Base-by-base conservation (phyloP, 1,284 basidiomycete genomes). In the Rhizopogon parksii region DNA sequence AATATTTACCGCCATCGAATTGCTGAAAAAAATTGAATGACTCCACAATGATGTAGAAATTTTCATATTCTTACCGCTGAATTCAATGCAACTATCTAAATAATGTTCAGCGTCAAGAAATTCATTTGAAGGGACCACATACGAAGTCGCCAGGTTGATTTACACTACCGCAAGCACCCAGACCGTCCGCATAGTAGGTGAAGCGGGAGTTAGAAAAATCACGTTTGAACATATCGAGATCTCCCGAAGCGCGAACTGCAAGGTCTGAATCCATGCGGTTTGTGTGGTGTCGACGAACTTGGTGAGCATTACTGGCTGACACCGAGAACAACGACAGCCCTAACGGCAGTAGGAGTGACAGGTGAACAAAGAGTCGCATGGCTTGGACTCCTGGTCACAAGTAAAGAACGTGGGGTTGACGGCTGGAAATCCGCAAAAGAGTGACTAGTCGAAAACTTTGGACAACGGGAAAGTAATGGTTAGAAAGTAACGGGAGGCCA, bases 1-100 rank as follows among this genome's bases (percentile, higher is more conserved):
- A 88, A 49, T 74, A 53, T 12, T 69, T 57, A n/a, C 71, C 70
- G 35, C 46, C 24, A 17, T 62, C 60, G 52, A 56, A 79, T 68
- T 72, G 68, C 76, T 79, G 50, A 11, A 46, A n/a, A 46, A 37
- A 17, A 5, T 27, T 25, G 14, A 17, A 21, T 43, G 49, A 27
- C 6, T 5, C 15, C 25, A 32, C 27, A 17, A 14, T 8, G 21
- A 5, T 24, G 46, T 5, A 17, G 24, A 50, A 35, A 37, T 4
- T 9, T 25, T 30, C 1, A 36, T 15, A 48, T 17, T 27, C 24
- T 53, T 56, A 68, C 67, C 6, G 17, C 39, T 15, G 61, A 30
- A 47, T 65, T 61, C 39, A 71, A 58, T 7, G 70, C 69, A 32
- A 69, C 68, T 35, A 71, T 66, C 68, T 70, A 40, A 9, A 36